Base-by-base conservation (phyloP, 2,329 filamentous ascomycete genomes). In the Periglandula ipomoeae region DNA sequence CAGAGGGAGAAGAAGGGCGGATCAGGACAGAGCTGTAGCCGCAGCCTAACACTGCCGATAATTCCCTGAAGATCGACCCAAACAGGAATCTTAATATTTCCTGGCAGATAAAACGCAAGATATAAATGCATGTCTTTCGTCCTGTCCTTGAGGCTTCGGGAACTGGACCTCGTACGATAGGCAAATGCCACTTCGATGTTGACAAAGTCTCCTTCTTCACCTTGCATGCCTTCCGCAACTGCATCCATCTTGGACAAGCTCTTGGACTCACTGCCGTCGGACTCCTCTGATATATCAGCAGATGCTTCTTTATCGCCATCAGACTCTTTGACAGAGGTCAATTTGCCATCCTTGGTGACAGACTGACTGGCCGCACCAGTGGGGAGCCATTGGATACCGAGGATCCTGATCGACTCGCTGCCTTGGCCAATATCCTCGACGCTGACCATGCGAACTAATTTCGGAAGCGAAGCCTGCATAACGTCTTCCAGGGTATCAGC, bases 401-500 rank as follows among this genome's bases (percentile, higher is more conserved):
- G 72, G 49, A 89, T 83, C 1, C 84, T 77, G 34, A 89, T 58
- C 0, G 82, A 73, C 58, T 88, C 84, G 51, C 79, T 87, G 7
- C 85, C 85, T 62, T 89, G 85, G 0, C 84, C 85, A 50, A 89
- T 77, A 53, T 89, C 85, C 44, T 88, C 84, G 7, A 88, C 79
- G 47, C 81, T 83, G 39, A 88, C 81, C 84, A 87, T 87, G 43
- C 84, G 78, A 27, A 88, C 74, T 32, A 85, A 63, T 49, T 75
- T 80, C 0, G 85, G 84, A 17, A 88, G 66, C 8, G 81, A 85
- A 2, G 85, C 84, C 65, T 89, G 85, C 85, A 89, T 89, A 43
- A 89, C 82, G 61, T 89, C 85, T 64, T 89, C 85, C 4, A 89
- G 73, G 24, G 79, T 85, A 57, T 89, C 85, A 0, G 80, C 76